Evolutionary conservation across 345 rosid genomes (phyloP), one percentile per base, ranked within the genome.

Genomic region (Chamaenerion angustifolium): DNA sequence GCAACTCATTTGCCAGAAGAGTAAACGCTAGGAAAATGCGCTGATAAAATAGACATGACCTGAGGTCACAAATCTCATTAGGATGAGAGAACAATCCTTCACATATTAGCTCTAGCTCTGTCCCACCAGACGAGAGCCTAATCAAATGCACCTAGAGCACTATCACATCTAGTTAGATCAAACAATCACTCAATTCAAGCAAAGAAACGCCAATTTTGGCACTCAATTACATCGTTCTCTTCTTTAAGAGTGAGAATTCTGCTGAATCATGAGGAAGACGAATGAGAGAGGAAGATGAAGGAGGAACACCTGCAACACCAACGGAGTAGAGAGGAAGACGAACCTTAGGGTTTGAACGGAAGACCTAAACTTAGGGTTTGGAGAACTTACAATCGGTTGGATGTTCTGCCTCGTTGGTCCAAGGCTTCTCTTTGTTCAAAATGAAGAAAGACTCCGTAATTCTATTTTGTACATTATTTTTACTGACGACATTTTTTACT

Each of bases 21-120:
- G 64, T 68, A 86, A 56, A 86, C 93, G 18, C 83, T 79, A 19
- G 96, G 79, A 79, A 86, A 86, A 86, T 69, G 64, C 98, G 92
- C 64, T 86, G 98, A 75, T 90, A 95, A 16, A 75, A 81, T 45
- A 93, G 98, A 50, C 95, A 90, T 3, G 95, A 81, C 49, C 74
- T 45, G 58, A 87, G 94, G 72, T 90, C 85, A 95, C 95, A 86
- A 55, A 90, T 87, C 85, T 90, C 98, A 56, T 77, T 64, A 43
- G 89, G 96, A 70, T 90, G 96, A 46, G 89, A 80, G 59, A 90
- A 90, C 69, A 90, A 61, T 7, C 96, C 96, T 68, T 92, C 96
- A 59, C 98, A 83, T 6, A 87, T 61, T 42, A 92, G 75, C n/a
- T n/a, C n/a, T n/a, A n/a, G n/a, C 62, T 87, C 96, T 41, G 87